Base-by-base conservation (phyloP, 208 protist genomes). In the Leishmania tarentolae region DNA sequence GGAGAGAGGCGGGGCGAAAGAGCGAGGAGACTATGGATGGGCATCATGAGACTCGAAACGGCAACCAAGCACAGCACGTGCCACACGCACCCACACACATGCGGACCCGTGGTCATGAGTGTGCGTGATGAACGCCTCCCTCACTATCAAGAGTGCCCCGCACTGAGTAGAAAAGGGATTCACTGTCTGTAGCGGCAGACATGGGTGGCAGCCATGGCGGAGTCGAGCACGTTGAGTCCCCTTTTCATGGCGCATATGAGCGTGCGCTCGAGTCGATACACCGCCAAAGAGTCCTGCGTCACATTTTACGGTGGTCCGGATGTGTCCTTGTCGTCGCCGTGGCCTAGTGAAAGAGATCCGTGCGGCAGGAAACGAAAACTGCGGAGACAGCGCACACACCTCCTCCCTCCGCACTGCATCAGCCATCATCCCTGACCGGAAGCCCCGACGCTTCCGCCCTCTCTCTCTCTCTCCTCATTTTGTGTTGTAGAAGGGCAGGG, bases 401-500 rank as follows among this genome's bases (percentile, higher is more conserved):
- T 61, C 24, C 68, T 35, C 11, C 44, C 6, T 17, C 17, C 24
- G 35, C 24, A 21, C 68, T 21, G 11, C 24, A 52, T 31, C 44
- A 5, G 11, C 28, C 28, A 73, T 15, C 68, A 37, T 21, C 66
- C 68, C 47, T 37, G n/a, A 50, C 68, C 17, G 24, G 35, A 73
- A 53, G 68, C 37, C 17, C 24, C 8, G 44, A 8, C 9, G 7
- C 40, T 71, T 7, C 40, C 21, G 15, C 61, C 40, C 65, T 42
- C 65, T n/a, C 40, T 17, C 37, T 0, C 50, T 2, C 44, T 4
- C 24, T 9, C 31, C 0, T 93, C 70, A 95, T 66, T 85, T 77
- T 17, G 76, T 75, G 73, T 96, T 96, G 77, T 91, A 91, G 77
- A 95, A 95, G 2, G 93, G 91, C 17, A 96, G 19, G 2, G 91